Percentiles rank a stretch among this genome's conserved stretches.
These are phyloP conservation scores for Nicotiana tabacum DNA, from an alignment of 257 asterid species.

Conservation along the genomic window DNA sequence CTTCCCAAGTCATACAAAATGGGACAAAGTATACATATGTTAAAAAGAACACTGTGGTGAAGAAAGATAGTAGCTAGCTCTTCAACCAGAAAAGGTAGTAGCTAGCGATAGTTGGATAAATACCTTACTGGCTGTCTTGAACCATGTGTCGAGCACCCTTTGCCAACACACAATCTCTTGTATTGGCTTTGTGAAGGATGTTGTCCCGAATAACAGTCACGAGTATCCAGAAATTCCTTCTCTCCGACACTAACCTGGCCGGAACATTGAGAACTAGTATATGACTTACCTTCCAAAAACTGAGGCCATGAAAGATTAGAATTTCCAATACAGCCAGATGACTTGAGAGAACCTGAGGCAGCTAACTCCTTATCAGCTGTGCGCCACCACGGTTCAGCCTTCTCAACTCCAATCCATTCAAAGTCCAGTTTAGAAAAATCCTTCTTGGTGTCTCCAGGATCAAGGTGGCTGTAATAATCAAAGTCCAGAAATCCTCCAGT, in stretches of 20 bases:
- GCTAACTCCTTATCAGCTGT: conserved; percentile 38
- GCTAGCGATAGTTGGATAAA: conserved; percentile 6
- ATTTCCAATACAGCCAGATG: conserved; percentile 22
- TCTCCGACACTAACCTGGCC: conserved; percentile 6
- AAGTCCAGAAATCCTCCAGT: conserved; percentile 13
- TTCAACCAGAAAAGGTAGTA: neutral
- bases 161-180: conserved; percentile 18
- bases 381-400: conserved; percentile 64
- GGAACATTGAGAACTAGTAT: conserved; percentile 15
- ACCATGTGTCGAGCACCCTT: conserved; percentile 21
- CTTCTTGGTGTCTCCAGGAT: conserved; percentile 26
- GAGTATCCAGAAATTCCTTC: conserved; percentile 5
- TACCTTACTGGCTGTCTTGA: conserved; percentile 46
- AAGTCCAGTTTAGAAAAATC: conserved; percentile 38
- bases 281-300: conserved; percentile 23
- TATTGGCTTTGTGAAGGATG: conserved; percentile 20
- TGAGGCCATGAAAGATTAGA: conserved; percentile 23
- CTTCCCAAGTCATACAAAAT: neutral
- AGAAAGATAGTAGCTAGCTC: neutral
- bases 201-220: conserved; percentile 13
- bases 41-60: neutral
- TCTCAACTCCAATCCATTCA: conserved; percentile 42
- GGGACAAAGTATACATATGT: neutral
- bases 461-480: conserved; percentile 18
- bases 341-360: conserved; percentile 30